Evolutionary conservation across 805 yeast species (phyloP).

Genomic region (Lachancea thermotolerans): DNA sequence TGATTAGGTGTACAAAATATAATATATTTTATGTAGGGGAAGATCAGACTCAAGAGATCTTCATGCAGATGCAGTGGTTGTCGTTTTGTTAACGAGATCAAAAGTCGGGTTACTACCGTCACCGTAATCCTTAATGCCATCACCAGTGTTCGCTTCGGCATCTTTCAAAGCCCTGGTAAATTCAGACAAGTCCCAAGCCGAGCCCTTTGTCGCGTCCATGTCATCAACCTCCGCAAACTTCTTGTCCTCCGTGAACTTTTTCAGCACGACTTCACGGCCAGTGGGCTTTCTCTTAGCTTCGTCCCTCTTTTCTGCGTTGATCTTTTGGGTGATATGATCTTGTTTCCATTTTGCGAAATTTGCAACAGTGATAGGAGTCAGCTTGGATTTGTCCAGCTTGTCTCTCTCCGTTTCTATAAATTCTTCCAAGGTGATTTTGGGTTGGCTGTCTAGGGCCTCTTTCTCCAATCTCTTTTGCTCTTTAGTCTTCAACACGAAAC

Average conservation of each 20-base stretch:
- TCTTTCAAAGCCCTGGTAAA: slow-evolving; percentile 35
- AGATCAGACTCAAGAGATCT: background rate
- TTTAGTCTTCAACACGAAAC: slow-evolving; percentile 92
- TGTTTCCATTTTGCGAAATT: slow-evolving; percentile 79
- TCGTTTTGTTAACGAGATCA: slow-evolving; percentile 16
- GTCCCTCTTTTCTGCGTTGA: slow-evolving; percentile 35
- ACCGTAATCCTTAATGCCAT: slow-evolving; percentile 62
- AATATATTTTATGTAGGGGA: background rate
- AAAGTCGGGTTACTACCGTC: slow-evolving; percentile 47
- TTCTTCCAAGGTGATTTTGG: slow-evolving; percentile 90
- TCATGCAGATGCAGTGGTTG: slow-evolving; percentile 17
- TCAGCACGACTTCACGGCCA: slow-evolving; percentile 64
- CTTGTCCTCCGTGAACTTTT: slow-evolving; percentile 51
- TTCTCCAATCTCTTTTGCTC: slow-evolving; percentile 89
- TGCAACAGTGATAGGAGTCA: slow-evolving; percentile 83
- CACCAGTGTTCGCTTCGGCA: slow-evolving; percentile 31
- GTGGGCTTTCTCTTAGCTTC: slow-evolving; percentile 45
- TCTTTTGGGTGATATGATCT: slow-evolving; percentile 54
- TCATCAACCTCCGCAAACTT: slow-evolving; percentile 45
- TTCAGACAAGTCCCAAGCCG: slow-evolving; percentile 39
- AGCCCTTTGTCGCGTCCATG: slow-evolving; percentile 28
- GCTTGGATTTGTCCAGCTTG: slow-evolving; percentile 58
- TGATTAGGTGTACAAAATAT: background rate
- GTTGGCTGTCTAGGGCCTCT: slow-evolving; percentile 74
- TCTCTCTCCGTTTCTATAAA: slow-evolving; percentile 91